phyloP scores from a whole-genome alignment of 2,329 filamentous ascomycete species.

The Sphaerostilbella broomeana region DNA sequence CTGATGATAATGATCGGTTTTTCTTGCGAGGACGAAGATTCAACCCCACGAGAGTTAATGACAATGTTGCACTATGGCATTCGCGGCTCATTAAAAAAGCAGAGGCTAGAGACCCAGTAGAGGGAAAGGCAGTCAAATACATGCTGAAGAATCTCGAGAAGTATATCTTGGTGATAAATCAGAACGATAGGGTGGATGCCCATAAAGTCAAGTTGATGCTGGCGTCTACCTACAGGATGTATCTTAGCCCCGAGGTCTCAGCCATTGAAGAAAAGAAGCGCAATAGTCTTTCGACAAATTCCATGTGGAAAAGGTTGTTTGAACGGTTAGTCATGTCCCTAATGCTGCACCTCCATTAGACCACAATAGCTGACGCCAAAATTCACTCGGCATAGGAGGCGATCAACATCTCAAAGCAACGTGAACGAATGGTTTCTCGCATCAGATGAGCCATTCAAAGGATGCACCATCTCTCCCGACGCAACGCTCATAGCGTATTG shows the following conservation, averaged over 20 bases:
- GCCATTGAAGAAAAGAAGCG: not conserved
- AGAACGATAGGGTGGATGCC: not conserved
- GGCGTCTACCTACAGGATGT: not conserved
- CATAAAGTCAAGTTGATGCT: not conserved
- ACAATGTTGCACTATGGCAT: constrained; percentile 16
- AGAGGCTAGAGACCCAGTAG: constrained; percentile 13
- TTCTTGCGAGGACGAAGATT: constrained; percentile 16
- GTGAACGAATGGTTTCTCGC: constrained; percentile 10
- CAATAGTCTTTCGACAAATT: not conserved
- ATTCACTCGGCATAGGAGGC: not conserved
- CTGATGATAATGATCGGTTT: constrained; percentile 21
- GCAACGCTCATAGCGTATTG: constrained; percentile 24
- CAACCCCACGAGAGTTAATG: constrained; percentile 13
- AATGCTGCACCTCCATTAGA: not conserved
- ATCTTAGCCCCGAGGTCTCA: constrained; percentile 4
- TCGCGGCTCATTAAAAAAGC: constrained; percentile 15
- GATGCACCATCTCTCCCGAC: constrained; percentile 23
- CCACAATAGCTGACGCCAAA: constrained; percentile 9
- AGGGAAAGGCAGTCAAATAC: constrained; percentile 19
- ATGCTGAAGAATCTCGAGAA: constrained; percentile 24
- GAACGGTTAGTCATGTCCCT: not conserved
- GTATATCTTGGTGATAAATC: constrained; percentile 5
- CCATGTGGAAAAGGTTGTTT: not conserved
- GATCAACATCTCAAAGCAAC: not conserved
- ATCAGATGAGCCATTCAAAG: constrained; percentile 19